Evolutionary conservation across 371 early-diverging fungal species (phyloP), one percentile per base, ranked within the genome.

Genomic region (Rhizopus arrhizus): DNA sequence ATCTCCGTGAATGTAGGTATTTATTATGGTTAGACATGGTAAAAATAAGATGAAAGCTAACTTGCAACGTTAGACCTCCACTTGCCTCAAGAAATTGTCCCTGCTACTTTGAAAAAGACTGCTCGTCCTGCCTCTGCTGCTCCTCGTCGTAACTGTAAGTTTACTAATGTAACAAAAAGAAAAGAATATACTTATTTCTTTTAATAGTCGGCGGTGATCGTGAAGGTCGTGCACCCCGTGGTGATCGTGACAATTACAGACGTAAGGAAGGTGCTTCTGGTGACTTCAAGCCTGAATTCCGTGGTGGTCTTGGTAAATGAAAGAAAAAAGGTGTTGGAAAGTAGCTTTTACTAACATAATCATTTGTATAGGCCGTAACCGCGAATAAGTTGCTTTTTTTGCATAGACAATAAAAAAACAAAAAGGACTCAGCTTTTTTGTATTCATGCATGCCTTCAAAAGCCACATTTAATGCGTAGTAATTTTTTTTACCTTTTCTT

Each of bases 61-160:
- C 2, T 22, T 22, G 22, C 22, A 22, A 22, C 22, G 22, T 22
- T 59, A 74, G 75, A 89, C 89, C 90, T 98, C 69, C 91, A 96
- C 91, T 82, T 98, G 65, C 97, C 98, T 68, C 84, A 87, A 68
- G 95, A 94, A 78, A 93, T 98, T 70, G 92, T 96, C 64, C 98
- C 98, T 72, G 88, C 93, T 73, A 95, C 98, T 69, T 85, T 92
- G 89, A 94, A 94, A 89, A 96, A 94, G 90, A 86, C 86, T 67
- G 82, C 83, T 61, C 88, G 89, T 73, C 75, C 84, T 48, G 64
- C 86, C 64, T 85, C 89, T 67, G 36, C 36, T 36, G 86, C 89
- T 67, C 73, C 76, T 64, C 76, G 73, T 62, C 85, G 83, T 70
- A 74, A 81, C 68, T 82, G 83, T 81, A 81, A 78, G 70, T 22